Evolutionary conservation across 306 rosid species (phyloP).

Genomic region (Castanea mollissima): DNA sequence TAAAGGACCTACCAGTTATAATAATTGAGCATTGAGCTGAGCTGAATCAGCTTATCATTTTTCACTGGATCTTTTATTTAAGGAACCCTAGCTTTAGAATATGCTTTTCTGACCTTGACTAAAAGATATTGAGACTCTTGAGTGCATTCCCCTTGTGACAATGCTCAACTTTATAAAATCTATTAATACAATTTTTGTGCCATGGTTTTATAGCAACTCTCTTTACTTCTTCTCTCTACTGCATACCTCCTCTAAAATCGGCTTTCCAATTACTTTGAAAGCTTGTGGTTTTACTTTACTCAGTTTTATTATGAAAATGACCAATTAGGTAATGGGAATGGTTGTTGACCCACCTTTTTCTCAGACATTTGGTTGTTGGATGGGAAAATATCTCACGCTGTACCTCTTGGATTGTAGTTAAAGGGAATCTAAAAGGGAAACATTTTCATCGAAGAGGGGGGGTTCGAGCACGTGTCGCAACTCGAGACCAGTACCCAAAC

Average conservation of each 20-base stretch:
- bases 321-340: background rate
- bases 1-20: conserved; percentile 2
- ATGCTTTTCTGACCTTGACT: background rate
- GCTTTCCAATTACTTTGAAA: background rate
- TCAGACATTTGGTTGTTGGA: background rate
- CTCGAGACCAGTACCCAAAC: background rate
- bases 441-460: background rate
- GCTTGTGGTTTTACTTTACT: background rate
- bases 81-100: conserved; percentile 1
- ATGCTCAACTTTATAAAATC: background rate
- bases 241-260: background rate
- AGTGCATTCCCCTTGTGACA: conserved; percentile 1
- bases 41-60: background rate
- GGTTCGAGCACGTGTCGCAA: background rate
- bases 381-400: background rate
- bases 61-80: background rate
- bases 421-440: background rate
- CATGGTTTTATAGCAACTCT: too few species aligned
- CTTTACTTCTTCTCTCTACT: too few species aligned
- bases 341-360: background rate
- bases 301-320: background rate
- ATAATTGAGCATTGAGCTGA: conserved; percentile 8
- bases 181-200: too few species aligned
- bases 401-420: background rate
- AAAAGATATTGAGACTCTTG: background rate